phyloP scores from a whole-genome alignment of 768 basidiomycete genomes.

The Kwoniella sp. region DNA sequence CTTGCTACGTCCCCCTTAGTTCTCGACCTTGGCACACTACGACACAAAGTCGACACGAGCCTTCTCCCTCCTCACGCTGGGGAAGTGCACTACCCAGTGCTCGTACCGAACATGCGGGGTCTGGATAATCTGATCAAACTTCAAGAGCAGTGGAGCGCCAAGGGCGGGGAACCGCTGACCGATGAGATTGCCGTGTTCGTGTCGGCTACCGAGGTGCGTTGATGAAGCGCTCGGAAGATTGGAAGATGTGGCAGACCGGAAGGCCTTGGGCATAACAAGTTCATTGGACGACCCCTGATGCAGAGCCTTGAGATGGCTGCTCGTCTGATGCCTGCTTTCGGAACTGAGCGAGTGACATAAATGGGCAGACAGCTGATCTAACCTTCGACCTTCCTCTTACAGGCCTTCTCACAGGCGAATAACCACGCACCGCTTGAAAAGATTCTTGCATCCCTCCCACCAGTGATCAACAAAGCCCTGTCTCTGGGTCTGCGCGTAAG shows the following conservation, averaged over 20 bases:
- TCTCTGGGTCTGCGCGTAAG: conserved; percentile 67
- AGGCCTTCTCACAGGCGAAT: conserved; percentile 75
- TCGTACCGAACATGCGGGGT: conserved; percentile 78
- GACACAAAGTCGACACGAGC: conserved; percentile 5
- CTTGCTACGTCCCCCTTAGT: conserved; percentile 13
- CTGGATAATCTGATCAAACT: conserved; percentile 69
- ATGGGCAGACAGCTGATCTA: not conserved
- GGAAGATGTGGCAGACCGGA: not conserved
- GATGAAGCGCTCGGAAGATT: too few species aligned
- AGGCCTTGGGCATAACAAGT: too few species aligned
- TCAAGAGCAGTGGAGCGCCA: conserved; percentile 59
- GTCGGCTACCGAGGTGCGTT: conserved; percentile 70
- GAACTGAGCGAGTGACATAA: too few species aligned
- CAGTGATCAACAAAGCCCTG: conserved; percentile 67
- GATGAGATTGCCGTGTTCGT: conserved; percentile 89
- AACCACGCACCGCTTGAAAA: conserved; percentile 74
- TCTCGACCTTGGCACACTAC: not conserved
- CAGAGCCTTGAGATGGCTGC: too few species aligned
- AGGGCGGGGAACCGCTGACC: conserved; percentile 61
- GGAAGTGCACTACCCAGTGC: conserved; percentile 72
- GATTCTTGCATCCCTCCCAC: conserved; percentile 67
- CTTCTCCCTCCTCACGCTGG: conserved; percentile 9
- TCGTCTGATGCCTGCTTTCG: not conserved
- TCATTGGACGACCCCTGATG: not conserved
- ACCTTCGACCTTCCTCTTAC: not conserved